Conservation (phyloP, 108 stramenopile species). For the Nitzschia putrida region DNA sequence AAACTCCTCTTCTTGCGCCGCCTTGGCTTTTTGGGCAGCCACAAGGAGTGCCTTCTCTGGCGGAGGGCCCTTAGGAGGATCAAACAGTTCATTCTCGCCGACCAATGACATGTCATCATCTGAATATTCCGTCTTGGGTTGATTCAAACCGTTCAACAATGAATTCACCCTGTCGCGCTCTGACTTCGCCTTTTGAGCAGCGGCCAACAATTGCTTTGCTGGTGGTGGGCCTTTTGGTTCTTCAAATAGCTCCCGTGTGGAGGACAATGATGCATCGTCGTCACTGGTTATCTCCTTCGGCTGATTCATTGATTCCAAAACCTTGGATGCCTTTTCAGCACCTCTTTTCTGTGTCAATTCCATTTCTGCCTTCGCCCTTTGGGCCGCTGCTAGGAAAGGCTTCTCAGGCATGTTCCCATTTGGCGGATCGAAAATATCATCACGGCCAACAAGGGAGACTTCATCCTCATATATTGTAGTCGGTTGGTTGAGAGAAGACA, state of each 20-base stretch:
- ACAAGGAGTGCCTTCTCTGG: slow-evolving; percentile 13
- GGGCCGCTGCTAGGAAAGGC: slow-evolving; percentile 19
- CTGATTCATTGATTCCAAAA: slow-evolving; percentile 8
- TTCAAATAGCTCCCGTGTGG: slow-evolving; percentile 1
- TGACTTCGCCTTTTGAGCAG: slow-evolving; percentile 1
- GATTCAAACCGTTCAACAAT: neutral
- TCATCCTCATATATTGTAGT: slow-evolving; percentile 4
- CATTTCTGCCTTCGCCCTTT: slow-evolving; percentile 20
- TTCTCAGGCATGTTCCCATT: neutral
- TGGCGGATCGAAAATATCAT: slow-evolving; percentile 15
- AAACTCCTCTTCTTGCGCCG: neutral
- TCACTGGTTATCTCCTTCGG: neutral
- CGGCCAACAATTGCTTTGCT: slow-evolving; percentile 8
- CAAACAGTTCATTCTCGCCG: slow-evolving; percentile 1
- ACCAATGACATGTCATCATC: slow-evolving; percentile 1
- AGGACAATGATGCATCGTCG: slow-evolving; percentile 4
- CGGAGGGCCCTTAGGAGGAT: slow-evolving; percentile 10
- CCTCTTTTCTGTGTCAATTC: neutral
- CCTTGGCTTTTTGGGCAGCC: slow-evolving; percentile 27
- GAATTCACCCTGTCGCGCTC: neutral
- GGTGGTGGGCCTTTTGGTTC: neutral
- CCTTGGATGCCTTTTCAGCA: neutral
- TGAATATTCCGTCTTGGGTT: slow-evolving; percentile 1
- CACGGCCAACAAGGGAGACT: neutral
- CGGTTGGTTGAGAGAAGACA: neutral